Base-by-base conservation (phyloP, 495 filamentous ascomycete genomes). In the Cudoniella acicularis region DNA sequence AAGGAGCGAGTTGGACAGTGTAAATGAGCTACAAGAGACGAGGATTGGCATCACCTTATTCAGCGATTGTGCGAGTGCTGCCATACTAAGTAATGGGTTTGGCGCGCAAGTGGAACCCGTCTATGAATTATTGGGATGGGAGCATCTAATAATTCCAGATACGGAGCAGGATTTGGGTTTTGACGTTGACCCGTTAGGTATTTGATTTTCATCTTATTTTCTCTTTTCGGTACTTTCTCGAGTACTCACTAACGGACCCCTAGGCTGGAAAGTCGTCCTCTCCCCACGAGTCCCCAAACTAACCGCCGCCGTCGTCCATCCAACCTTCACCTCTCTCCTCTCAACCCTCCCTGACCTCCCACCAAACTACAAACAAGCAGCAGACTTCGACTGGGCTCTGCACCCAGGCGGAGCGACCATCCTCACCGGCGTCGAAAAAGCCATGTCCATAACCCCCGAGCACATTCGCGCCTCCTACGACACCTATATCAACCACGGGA, bases 351-450 rank as follows among this genome's bases (percentile, higher is more conserved):
- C 70, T 4, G 65, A 70, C 24, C 67, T 83, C 3, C 74, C 76
- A 6, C 66, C 67, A 20, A 50, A 65, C 16, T 78, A 79, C 62
- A 65, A 64, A 52, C 52, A 41, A 1, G 72, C 82, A 1, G 48
- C 65, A 0, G 82, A 84, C 52, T 85, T 87, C 54, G 84, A 88
- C 68, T 88, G 85, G 85, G 85, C 84, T 0, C 75, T 88, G 60
- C 85, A 88, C 64, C 85, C 85, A 0, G 85, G 85, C 3, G 85
- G 85, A 27, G 68, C 79, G 16, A 83, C 83, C 9, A 87, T 88
- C 53, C 75, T 88, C 11, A 79, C 83, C 4, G 81, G 82, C 6
- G 80, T 83, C 1, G 79, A 87, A 66, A 68, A 70, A 40, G 75
- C 71, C 10, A 75, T 84, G 73, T 61, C 68, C 17, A 75, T 88